Base-by-base conservation (phyloP, 2,329 filamentous ascomycete species). In the Trematosphaeria pertusa region DNA sequence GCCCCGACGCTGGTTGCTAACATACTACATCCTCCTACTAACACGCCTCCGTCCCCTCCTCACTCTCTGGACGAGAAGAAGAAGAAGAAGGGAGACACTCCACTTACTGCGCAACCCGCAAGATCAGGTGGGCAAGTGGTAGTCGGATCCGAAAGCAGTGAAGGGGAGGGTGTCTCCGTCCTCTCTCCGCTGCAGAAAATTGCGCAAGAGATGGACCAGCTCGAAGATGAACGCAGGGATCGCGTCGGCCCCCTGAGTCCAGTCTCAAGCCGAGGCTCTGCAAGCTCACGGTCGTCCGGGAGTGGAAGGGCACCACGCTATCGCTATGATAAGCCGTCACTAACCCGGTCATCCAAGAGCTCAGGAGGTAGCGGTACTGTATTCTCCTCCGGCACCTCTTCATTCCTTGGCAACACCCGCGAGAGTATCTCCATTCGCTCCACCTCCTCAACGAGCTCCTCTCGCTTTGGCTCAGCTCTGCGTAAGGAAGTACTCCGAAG, bases 1-100 rank as follows among this genome's bases (percentile, higher is more conserved):
- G 85, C 87, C 6, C 83, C 89, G 10, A 78, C 85, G 66, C 84
- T 97, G 77, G 89, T 97, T 20, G 87, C 87, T 52, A 92, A 91
- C 66, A 87, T 94, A 10, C 92, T 96, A 62, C 92, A 97, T 70
- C 83, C 87, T 22, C 89, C 91, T 17, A 85, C 88, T 51, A 80
- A 88, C 20, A 81, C 91, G 11, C 89, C 91, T 21, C 88, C 91
- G 0, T 91, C 88, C 1, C 89, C 91, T 10, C 89, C 91, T 1
- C 89, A 92, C 31, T 92, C 88, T 0, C 82, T 91, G 18, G 87
- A 91, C 61, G 87, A 91, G 61, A 82, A 85, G 47, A 79, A 77
- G 43, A 81, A 85, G 45, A 81, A 85, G 45, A 59, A 56, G 6
- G 56, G 50, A 41, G 60, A 62, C 35, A 50, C 61, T 6, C 65